Evolutionary conservation across 208 protist species (phyloP).

Genomic region (Crithidia fasciculata): DNA sequence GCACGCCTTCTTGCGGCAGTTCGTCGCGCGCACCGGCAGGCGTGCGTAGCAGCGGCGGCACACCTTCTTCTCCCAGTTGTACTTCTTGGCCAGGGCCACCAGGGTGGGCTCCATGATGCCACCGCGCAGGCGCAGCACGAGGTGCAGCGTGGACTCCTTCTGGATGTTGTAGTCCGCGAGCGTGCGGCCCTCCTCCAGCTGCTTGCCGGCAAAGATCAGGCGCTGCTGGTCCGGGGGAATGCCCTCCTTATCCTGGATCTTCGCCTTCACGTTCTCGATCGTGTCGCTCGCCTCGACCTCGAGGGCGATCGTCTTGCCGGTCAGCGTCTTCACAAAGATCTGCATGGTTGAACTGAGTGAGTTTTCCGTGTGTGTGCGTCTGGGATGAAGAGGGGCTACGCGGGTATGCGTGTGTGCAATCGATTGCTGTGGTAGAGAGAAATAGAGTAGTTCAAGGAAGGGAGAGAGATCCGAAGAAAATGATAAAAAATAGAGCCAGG

Average conservation of each 20-base stretch:
- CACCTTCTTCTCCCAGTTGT: conserved; percentile 99
- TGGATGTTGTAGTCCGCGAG: conserved; percentile 99
- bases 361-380: conserved; percentile 85
- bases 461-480: background rate
- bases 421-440: background rate
- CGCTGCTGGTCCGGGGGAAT: conserved; percentile 95
- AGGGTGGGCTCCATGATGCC: conserved; percentile 98
- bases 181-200: conserved; percentile 98
- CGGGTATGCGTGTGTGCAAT: conserved; percentile 10
- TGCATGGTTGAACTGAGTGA: conserved; percentile 82
- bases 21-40: conserved; percentile 96
- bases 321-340: conserved; percentile 97
- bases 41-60: conserved; percentile 94
- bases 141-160: conserved; percentile 99
- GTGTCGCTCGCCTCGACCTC: conserved; percentile 97
- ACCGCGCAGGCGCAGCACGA: conserved; percentile 97
- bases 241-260: conserved; percentile 99
- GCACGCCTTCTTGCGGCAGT: conserved; percentile 99
- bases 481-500: no score
- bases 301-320: conserved; percentile 98
- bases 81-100: conserved; percentile 96
- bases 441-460: background rate
- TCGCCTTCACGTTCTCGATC: conserved; percentile 98
- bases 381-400: conserved; percentile 46
- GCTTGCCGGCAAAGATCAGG: conserved; percentile 96